Percentiles rank a stretch among this genome's conserved stretches.
These are phyloP conservation scores for Ogataea trehaloabstinens DNA, from an alignment of 805 yeast species.

Conservation along the genomic window DNA sequence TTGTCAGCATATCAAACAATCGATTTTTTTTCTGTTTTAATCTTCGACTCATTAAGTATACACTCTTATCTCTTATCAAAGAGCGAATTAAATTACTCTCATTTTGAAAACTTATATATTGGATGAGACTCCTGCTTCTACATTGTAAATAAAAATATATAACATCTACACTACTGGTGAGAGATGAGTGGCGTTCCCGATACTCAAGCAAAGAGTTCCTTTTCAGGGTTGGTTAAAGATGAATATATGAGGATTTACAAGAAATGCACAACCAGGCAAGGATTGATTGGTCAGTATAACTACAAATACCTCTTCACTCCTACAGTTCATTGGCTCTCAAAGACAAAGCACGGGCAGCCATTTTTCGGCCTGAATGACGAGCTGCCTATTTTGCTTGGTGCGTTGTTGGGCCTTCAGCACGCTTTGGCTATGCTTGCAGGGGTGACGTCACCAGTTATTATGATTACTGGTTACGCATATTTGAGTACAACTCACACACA, in stretches of 20 bases:
- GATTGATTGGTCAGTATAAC: constrained; percentile 81
- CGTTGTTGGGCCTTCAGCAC: constrained; percentile 83
- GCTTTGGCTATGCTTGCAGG: constrained; percentile 91
- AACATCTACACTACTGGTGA: no score
- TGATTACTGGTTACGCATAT: constrained; percentile 65
- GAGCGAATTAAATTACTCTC: no score
- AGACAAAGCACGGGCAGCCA: constrained; percentile 58
- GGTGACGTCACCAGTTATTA: constrained; percentile 76
- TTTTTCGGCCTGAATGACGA: constrained; percentile 78
- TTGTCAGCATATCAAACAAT: no score
- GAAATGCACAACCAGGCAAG: constrained; percentile 64
- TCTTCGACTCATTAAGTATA: no score
- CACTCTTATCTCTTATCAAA: no score
- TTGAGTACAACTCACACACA: constrained; percentile 49
- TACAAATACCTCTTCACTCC: constrained; percentile 80
- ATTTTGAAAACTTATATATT: no score
- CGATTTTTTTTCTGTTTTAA: no score
- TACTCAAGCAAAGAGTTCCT: no score
- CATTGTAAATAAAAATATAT: no score
- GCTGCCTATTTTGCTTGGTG: constrained; percentile 77
- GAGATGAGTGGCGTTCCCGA: no score
- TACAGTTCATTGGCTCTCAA: constrained; percentile 40
- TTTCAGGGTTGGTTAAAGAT: no score
- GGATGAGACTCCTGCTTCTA: no score
- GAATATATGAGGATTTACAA: constrained; percentile 3